Base-by-base conservation (phyloP, 768 basidiomycete species). In the Gymnopilus dilepis region DNA sequence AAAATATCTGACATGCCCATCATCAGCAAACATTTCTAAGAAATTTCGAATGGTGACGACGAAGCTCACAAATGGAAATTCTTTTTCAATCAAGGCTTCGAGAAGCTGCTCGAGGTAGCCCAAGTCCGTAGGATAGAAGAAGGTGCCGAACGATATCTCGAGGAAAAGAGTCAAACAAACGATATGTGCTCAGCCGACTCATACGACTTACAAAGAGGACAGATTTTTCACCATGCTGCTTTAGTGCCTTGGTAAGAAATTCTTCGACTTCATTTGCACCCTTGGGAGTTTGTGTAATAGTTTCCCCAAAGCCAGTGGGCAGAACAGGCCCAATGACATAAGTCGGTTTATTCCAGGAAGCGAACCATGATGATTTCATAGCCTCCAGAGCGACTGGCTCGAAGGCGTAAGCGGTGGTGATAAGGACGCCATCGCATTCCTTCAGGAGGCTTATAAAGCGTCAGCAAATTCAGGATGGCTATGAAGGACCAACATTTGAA, bases 131-230 rank as follows among this genome's bases (percentile, higher is more conserved):
- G 48, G 48, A 38, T 40, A 59, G 40, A 59, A 59, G 5, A 59
- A n/a, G 1, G 58, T 52, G 4, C 58, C 58, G 11, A 59, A 53
- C 4, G 58, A 59, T 40, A 59, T 59, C 58, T 59, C 4, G n/a
- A 28, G 21, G 15, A 54, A 12, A 24, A 24, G 40, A 17, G 0
- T 26, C 15, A 37, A 15, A 8, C 34, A 37, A 37, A 6, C 12
- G 12, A 2, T 50, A 6, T 33, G 11, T 26, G n/a, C n/a, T n/a
- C n/a, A n/a, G n/a, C n/a, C n/a, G n/a, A n/a, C n/a, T n/a, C n/a
- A n/a, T n/a, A n/a, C n/a, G n/a, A 45, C 58, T 15, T 31, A 59
- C 51, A 28, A 59, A 38, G 17, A 42, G 26, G n/a, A 43, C 51
- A 3, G 38, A 42, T 21, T 59, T 59, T 31, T 59, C n/a, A 13